Evolutionary conservation across 1,284 basidiomycete genomes (phyloP).

Genomic region (Puccinia polysora): DNA sequence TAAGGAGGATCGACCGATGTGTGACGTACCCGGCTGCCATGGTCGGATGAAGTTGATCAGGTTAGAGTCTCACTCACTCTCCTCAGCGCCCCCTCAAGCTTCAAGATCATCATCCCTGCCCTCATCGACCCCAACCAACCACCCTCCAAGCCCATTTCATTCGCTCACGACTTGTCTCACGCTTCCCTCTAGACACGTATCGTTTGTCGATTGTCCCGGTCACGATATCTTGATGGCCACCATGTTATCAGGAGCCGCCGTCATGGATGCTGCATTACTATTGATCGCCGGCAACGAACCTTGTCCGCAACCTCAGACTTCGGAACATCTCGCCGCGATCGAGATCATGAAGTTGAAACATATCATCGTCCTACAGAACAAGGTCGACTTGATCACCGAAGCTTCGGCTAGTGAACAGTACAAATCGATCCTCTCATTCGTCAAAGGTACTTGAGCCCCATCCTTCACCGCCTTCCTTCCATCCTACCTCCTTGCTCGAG

Average conservation of each 20-base stretch:
- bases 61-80: no score
- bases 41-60: slow-evolving; percentile 80
- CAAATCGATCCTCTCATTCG: slow-evolving; percentile 85
- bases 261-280: slow-evolving; percentile 94
- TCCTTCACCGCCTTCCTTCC: not conserved
- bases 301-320: slow-evolving; percentile 97
- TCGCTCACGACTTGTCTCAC: not conserved
- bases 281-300: slow-evolving; percentile 96
- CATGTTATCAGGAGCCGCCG: slow-evolving; percentile 98
- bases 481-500: no score
- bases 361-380: slow-evolving; percentile 97
- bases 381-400: slow-evolving; percentile 92
- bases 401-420: slow-evolving; percentile 84
- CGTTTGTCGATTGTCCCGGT: slow-evolving; percentile 52
- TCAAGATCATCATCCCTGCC: no score
- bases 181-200: slow-evolving; percentile 53
- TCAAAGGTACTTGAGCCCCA: slow-evolving; percentile 64
- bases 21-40: slow-evolving; percentile 86
- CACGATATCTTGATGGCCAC: slow-evolving; percentile 84
- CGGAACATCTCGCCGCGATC: slow-evolving; percentile 94
- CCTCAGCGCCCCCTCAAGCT: slow-evolving; percentile 21
- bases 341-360: slow-evolving; percentile 99
- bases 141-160: slow-evolving; percentile 57
- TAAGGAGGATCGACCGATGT: slow-evolving; percentile 88
- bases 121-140: slow-evolving; percentile 54